phyloP scores from a whole-genome alignment of 148 eudicot species.

The Rhododendron ferrugineum region DNA sequence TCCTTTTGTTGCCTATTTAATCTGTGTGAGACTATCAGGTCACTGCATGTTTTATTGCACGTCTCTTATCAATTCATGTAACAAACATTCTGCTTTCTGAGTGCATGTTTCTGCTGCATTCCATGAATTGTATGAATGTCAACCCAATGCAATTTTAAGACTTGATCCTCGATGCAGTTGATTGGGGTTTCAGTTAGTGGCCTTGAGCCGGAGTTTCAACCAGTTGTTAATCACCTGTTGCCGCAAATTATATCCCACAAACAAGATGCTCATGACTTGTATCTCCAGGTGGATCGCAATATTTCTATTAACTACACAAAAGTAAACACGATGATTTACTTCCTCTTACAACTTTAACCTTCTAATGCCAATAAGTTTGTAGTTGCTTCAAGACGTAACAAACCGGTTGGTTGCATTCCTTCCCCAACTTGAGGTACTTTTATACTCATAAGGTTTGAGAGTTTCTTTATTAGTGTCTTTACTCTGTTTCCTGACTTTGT shows the following conservation, averaged over 20 bases:
- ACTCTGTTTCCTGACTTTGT: not conserved
- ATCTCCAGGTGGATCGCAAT: conserved; percentile 59
- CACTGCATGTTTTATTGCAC: not conserved
- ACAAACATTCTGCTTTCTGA: not conserved
- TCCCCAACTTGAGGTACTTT: conserved; percentile 76
- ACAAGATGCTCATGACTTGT: conserved; percentile 54
- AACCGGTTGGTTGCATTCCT: conserved; percentile 53
- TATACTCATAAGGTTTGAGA: not conserved
- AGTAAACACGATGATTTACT: not conserved
- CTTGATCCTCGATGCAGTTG: conserved; percentile 42
- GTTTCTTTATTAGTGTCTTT: not conserved
- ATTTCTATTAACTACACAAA: conserved; percentile 10
- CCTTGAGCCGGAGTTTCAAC: conserved; percentile 82
- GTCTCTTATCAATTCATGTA: not conserved
- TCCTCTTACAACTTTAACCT: conserved; percentile 10
- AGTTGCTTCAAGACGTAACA: conserved; percentile 86
- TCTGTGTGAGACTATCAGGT: not conserved
- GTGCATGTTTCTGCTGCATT: not conserved
- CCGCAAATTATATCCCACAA: conserved; percentile 63
- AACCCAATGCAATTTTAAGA: not conserved
- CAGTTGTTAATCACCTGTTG: conserved; percentile 58
- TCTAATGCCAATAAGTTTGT: conserved; percentile 38
- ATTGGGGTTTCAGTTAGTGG: conserved; percentile 64
- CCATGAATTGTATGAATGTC: not conserved
- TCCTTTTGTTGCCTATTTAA: not conserved